phyloP scores from a whole-genome alignment of 2,329 filamentous ascomycete genomes.

The Penicillium crustosum region DNA sequence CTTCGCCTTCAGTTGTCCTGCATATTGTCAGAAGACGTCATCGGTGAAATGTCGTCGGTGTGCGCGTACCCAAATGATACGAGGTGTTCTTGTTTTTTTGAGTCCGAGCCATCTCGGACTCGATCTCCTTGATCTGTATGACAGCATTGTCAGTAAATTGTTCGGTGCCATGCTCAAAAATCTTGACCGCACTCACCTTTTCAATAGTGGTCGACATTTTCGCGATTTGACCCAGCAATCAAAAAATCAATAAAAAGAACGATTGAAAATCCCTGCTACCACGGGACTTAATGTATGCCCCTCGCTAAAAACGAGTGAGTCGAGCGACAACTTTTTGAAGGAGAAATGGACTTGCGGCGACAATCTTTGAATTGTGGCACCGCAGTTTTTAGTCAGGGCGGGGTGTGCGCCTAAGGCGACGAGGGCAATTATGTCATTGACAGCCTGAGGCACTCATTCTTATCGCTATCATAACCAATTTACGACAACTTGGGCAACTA shows the following conservation, averaged over 20 bases:
- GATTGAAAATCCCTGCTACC: neutral
- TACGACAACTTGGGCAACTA: constrained; percentile 12
- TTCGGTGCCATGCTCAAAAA: constrained; percentile 7
- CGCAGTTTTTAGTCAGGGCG: constrained; percentile 34
- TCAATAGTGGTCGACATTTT: constrained; percentile 96
- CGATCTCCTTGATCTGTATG: constrained; percentile 87
- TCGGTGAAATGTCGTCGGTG: constrained; percentile 3
- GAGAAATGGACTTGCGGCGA: constrained; percentile 24
- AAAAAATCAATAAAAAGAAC: constrained; percentile 9
- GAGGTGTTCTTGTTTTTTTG: constrained; percentile 97
- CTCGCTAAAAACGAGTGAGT: constrained; percentile 13
- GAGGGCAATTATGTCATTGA: constrained; percentile 23
- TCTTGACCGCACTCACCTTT: constrained; percentile 69
- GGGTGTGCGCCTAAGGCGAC: constrained; percentile 28
- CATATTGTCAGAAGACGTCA: constrained; percentile 22
- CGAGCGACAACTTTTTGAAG: constrained; percentile 9
- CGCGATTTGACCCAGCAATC: constrained; percentile 32
- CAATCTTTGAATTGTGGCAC: constrained; percentile 35
- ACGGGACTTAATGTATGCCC: neutral
- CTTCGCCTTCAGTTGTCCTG: constrained; percentile 90
- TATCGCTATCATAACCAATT: constrained; percentile 16
- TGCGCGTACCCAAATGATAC: constrained; percentile 71
- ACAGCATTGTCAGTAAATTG: constrained; percentile 31
- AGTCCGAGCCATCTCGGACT: constrained; percentile 95
- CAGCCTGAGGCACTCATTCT: constrained; percentile 9